Evolutionary conservation across 805 yeast species (phyloP).

Genomic region (Ogataea ramenticola): DNA sequence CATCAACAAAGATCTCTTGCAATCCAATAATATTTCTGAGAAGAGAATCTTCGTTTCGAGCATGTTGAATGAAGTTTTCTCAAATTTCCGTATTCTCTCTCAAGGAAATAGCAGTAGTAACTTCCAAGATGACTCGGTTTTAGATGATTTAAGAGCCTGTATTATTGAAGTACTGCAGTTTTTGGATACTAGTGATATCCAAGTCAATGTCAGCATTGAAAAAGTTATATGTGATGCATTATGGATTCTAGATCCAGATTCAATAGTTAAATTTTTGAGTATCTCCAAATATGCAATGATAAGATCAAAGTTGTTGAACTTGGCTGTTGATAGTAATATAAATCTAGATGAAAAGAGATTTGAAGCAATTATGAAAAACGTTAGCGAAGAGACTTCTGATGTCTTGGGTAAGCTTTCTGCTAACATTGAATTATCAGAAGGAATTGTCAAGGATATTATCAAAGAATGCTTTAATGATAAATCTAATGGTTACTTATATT

Average conservation of each 20-base stretch:
- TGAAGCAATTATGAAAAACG: neutral
- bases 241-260: constrained; percentile 12
- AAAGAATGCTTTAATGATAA: neutral
- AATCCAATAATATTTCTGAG: constrained; percentile 1
- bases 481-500: neutral
- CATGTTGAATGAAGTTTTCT: constrained; percentile 22
- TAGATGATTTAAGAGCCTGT: neutral
- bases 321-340: neutral
- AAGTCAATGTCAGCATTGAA: neutral
- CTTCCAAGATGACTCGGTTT: neutral
- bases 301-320: neutral
- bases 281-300: neutral
- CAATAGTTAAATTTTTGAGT: constrained; percentile 2
- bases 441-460: neutral
- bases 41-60: constrained; percentile 9
- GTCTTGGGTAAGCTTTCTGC: neutral
- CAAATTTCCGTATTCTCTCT: neutral
- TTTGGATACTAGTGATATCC: neutral
- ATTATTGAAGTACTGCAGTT: neutral
- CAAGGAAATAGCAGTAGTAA: neutral
- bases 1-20: constrained; percentile 2
- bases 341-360: neutral
- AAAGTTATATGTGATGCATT: constrained; percentile 9
- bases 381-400: neutral
- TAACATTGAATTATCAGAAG: neutral